These are phyloP conservation scores for Cladosporium oxysporum DNA, from an alignment of 2,329 filamentous ascomycete genomes.

Conservation along the genomic window DNA sequence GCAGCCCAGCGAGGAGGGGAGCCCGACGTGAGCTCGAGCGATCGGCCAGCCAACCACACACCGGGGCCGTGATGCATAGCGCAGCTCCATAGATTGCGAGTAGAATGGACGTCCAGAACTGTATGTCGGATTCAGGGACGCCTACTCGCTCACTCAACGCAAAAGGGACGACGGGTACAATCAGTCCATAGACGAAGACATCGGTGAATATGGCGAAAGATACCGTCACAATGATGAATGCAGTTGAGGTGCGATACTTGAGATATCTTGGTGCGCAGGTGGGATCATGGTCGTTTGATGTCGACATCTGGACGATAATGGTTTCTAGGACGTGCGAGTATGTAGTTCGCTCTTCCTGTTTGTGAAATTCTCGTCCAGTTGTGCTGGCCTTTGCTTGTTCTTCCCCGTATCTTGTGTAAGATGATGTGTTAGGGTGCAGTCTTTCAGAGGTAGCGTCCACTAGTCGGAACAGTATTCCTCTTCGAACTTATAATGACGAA, in stretches of 20 bases:
- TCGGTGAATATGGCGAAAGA: slow-evolving; percentile 49
- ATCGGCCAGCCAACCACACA: slow-evolving; percentile 63
- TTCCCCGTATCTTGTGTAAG: no score
- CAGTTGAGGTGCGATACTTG: slow-evolving; percentile 35
- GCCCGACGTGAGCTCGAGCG: slow-evolving; percentile 60
- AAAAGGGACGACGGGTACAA: slow-evolving; percentile 73
- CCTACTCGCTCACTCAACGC: slow-evolving; percentile 59
- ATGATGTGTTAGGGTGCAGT: no score
- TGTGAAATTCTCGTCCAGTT: no score
- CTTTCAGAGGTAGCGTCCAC: no score
- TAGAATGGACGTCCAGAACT: slow-evolving; percentile 72
- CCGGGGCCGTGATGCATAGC: slow-evolving; percentile 58
- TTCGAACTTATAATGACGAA: no score
- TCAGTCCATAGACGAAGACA: slow-evolving; percentile 64
- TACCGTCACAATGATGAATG: slow-evolving; percentile 42
- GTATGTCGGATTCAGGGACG: slow-evolving; percentile 54
- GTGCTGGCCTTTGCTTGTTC: no score
- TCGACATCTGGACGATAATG: no score
- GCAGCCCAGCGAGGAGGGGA: slow-evolving; percentile 64
- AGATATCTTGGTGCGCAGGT: slow-evolving; percentile 32
- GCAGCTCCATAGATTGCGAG: slow-evolving; percentile 71
- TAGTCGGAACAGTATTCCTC: no score
- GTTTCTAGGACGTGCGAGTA: no score
- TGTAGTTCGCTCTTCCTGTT: no score
- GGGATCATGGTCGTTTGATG: no score